Evolutionary conservation across 768 basidiomycete genomes (phyloP), one percentile per base, ranked within the genome.

Genomic region (Lentinula aciculospora): DNA sequence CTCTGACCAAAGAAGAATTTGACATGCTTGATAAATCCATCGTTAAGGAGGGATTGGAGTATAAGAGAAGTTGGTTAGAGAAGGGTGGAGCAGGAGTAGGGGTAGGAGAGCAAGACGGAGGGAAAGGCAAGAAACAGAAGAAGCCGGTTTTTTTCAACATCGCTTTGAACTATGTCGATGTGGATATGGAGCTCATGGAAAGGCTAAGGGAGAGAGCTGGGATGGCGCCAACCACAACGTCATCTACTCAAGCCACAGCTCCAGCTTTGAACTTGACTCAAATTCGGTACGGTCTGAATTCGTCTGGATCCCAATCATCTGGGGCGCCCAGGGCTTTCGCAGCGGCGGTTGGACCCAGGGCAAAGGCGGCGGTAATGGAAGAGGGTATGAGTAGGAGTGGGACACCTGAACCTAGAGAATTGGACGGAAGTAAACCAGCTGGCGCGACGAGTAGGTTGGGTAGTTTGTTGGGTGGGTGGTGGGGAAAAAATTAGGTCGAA

Each of bases 81-180:
- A 80, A 79, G 67, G 91, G 91, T 64, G 90, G 91, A 2, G 91
- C 91, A 2, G 72, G 76, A 5, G 63, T 73, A 2, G 72, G 76
- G 4, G 63, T 73, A 32, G 69, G 74, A 12, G 67, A 68, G 0
- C 76, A 80, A 48, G 17, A 31, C 3, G 53, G 34, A 32, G 55
- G 44, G 25, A 42, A 39, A 23, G 66, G 75, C 49, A 76, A 79
- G 64, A 69, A 76, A 37, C 75, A 85, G 66, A 85, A 87, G 74
- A 96, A 96, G 67, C 92, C 92, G 15, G 65, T 93, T 39, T 97
- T 98, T 76, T 97, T 95, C 72, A 92, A 97, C 68, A 89, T 93
- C 60, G 94, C 93, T 17, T 83, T 94, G 65, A 97, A 96, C 71
- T 97, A 96, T 66, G 86, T 92, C 56, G 84, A 89, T 61, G 71